Conservation (phyloP, 2,329 filamentous ascomycete species). For the Leptographium flavum region DNA sequence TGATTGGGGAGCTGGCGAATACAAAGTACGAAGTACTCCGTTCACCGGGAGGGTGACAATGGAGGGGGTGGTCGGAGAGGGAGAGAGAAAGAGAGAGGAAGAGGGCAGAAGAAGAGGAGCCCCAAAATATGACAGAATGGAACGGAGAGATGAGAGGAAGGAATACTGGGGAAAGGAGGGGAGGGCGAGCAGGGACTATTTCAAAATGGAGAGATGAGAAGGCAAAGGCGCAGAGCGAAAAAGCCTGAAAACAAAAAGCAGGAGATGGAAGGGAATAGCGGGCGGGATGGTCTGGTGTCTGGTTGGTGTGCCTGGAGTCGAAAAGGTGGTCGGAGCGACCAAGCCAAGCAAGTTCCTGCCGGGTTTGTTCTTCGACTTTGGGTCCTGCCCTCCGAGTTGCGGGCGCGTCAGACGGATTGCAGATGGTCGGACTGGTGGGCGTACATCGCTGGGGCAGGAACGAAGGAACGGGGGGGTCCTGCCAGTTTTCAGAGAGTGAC, state of each 20-base stretch:
- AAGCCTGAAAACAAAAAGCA: not conserved
- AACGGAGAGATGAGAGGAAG: too few relatives aligned
- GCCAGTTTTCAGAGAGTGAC: not conserved
- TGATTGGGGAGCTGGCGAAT: not conserved
- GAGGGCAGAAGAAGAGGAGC: not conserved
- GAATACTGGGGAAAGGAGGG: too few relatives aligned
- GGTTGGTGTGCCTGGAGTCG: too few relatives aligned
- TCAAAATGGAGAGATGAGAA: not conserved
- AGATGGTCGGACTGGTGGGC: constrained; percentile 4
- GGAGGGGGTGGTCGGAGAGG: not conserved
- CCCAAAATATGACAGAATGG: too few relatives aligned
- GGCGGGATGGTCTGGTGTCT: not conserved
- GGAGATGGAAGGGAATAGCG: not conserved
- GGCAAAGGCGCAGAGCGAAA: too few relatives aligned
- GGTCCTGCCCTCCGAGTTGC: constrained; percentile 3
- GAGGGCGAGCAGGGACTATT: too few relatives aligned
- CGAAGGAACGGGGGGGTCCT: not conserved
- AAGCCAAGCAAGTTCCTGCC: not conserved
- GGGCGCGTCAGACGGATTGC: constrained; percentile 5
- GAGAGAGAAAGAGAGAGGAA: constrained; percentile 1
- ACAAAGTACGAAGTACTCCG: too few relatives aligned
- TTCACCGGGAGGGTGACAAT: not conserved
- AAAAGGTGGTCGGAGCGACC: not conserved
- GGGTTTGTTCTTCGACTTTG: constrained; percentile 1
- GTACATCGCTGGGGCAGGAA: not conserved